A percentile compares a stretch with the other conserved stretches of the same genome.
These are phyloP conservation scores for Cryptosporidium sp. DNA, from an alignment of 169 alveolate species.

Conservation along the genomic window DNA sequence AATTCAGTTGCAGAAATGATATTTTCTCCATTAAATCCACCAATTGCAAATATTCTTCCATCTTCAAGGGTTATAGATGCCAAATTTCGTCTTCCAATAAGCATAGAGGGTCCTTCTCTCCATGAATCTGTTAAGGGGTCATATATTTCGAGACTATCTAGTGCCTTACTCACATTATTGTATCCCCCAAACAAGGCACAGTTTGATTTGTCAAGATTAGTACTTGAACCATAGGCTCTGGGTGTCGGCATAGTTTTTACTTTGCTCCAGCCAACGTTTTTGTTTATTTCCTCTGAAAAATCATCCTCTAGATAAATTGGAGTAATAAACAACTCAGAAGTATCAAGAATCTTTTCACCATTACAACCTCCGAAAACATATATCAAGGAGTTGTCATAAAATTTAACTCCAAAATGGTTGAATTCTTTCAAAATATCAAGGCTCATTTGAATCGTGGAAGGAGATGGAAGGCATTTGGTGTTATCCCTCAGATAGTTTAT, in stretches of 20 bases:
- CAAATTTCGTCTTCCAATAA: conserved; percentile 49
- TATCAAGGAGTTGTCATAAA: conserved; percentile 50
- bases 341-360: conserved; percentile 56
- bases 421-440: conserved; percentile 44
- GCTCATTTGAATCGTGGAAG: conserved; percentile 22
- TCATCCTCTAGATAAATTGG: conserved; percentile 28
- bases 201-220: conserved; percentile 27
- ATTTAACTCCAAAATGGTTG: conserved; percentile 32
- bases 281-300: neutral
- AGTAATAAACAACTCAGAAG: conserved; percentile 43
- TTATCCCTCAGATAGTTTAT: conserved; percentile 42
- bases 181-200: conserved; percentile 72
- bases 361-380: conserved; percentile 65
- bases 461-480: conserved; percentile 6
- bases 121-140: conserved; percentile 62
- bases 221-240: conserved; percentile 45
- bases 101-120: conserved; percentile 64
- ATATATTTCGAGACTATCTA: conserved; percentile 48
- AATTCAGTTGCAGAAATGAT: conserved; percentile 36
- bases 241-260: conserved; percentile 35
- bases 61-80: conserved; percentile 35
- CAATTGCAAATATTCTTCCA: conserved; percentile 62
- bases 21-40: conserved; percentile 54
- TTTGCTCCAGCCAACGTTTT: conserved; percentile 42
- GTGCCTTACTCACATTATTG: conserved; percentile 18